Percentiles rank a stretch among this genome's conserved stretches.
phyloP scores from a whole-genome alignment of 2,329 filamentous ascomycete genomes.

The Cordyceps militaris region DNA sequence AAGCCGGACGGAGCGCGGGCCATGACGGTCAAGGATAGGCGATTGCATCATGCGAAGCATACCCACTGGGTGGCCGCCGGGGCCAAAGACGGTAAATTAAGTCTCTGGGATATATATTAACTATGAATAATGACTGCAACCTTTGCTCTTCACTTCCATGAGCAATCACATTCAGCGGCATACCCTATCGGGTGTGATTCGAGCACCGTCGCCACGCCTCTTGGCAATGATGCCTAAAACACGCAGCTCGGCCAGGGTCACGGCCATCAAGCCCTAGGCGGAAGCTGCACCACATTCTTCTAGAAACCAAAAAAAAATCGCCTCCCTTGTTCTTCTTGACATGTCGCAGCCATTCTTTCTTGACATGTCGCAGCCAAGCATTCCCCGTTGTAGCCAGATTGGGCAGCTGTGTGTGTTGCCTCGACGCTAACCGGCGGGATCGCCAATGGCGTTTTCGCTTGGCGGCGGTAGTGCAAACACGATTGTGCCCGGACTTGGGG shows the following conservation, averaged over 20 bases:
- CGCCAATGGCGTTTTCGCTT: neutral
- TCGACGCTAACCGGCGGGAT: neutral
- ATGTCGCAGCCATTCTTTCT: neutral
- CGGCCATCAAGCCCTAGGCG: too few species aligned
- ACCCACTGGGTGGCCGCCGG: conserved; percentile 88
- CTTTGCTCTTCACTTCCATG: neutral
- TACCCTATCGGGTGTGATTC: too few species aligned
- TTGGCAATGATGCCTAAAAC: too few species aligned
- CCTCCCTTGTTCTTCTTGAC: neutral
- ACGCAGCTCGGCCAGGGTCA: too few species aligned
- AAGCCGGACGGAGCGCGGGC: conserved; percentile 10
- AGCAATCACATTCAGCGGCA: neutral
- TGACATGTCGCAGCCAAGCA: neutral
- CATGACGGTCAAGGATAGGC: conserved; percentile 50
- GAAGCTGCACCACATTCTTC: neutral
- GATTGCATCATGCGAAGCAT: conserved; percentile 55
- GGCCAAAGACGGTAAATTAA: conserved; percentile 91
- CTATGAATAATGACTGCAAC: neutral
- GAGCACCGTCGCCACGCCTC: too few species aligned
- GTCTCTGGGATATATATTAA: conserved; percentile 88
- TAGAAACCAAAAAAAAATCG: neutral
- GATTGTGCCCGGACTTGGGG: neutral
- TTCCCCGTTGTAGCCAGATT: neutral
- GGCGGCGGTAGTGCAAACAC: too few species aligned
- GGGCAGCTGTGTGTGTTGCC: neutral